These are phyloP conservation scores for Tetradesmus obliquus DNA, from an alignment of 139 green algal genomes.

Conservation along the genomic window DNA sequence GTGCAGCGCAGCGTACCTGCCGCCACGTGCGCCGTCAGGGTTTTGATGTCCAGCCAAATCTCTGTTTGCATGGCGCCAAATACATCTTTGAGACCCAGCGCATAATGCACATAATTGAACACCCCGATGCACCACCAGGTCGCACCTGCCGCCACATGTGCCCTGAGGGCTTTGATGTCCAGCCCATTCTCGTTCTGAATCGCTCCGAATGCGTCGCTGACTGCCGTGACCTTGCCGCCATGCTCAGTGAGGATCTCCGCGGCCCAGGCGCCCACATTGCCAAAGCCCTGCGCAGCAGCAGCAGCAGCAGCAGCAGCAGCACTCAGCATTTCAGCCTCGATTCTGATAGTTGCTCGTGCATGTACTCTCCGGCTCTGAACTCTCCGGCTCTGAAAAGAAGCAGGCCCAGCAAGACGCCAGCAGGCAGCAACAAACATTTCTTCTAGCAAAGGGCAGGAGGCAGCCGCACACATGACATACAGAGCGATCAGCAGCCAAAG, in stretches of 20 bases:
- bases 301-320: no score
- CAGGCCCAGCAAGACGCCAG: no score
- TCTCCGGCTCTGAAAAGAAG: no score
- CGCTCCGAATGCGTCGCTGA: conserved; percentile 54
- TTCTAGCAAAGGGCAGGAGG: no score
- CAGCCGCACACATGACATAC: no score
- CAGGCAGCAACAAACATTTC: no score
- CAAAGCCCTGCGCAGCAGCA: conserved; percentile 82
- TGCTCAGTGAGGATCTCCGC: conserved; percentile 79
- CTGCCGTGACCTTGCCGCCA: conserved; percentile 80
- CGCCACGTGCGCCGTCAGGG: conserved; percentile 68
- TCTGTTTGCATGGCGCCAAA: conserved; percentile 55
- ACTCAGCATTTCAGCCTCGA: no score
- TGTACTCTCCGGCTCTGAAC: no score
- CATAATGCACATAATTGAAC: no score
- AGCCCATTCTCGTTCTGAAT: conserved; percentile 73
- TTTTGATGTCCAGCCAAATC: conserved; percentile 75
- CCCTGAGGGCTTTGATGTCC: conserved; percentile 74
- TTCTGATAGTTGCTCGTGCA: no score
- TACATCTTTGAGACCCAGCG: neutral
- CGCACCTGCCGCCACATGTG: conserved; percentile 61
- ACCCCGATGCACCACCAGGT: neutral
- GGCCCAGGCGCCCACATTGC: conserved; percentile 83
- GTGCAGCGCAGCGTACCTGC: neutral
- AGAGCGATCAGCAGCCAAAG: no score